phyloP scores from a whole-genome alignment of 129 eudicot genomes.

The Calendula officinalis region DNA sequence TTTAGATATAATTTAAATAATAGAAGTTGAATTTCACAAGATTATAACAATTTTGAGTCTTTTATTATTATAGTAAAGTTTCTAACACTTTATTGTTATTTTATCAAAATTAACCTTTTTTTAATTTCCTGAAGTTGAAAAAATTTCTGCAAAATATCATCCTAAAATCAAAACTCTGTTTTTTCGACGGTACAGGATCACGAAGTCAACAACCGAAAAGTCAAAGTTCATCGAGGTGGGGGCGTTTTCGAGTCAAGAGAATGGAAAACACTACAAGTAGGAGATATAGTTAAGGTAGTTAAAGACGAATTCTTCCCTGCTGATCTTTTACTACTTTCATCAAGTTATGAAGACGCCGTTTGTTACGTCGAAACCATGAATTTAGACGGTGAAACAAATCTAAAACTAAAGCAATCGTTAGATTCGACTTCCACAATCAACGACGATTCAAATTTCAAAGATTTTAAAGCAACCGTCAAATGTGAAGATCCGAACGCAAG shows the following conservation, averaged over 20 bases:
- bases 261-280: slow-evolving; percentile 80
- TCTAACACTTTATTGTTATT: too few relatives aligned
- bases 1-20: too few relatives aligned
- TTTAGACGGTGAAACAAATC: slow-evolving; percentile 92
- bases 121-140: background rate
- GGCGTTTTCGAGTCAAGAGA: slow-evolving; percentile 59
- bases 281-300: slow-evolving; percentile 75
- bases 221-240: slow-evolving; percentile 57
- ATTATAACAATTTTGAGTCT: too few relatives aligned
- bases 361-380: slow-evolving; percentile 97
- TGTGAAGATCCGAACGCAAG: slow-evolving; percentile 96
- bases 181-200: slow-evolving; percentile 58
- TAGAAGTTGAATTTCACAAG: too few relatives aligned
- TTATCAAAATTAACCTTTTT: too few relatives aligned
- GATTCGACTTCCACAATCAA: slow-evolving; percentile 60
- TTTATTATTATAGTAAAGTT: too few relatives aligned
- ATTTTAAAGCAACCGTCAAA: slow-evolving; percentile 61
- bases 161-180: slow-evolving; percentile 5
- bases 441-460: slow-evolving; percentile 48
- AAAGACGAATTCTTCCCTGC: slow-evolving; percentile 96
- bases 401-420: slow-evolving; percentile 80
- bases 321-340: slow-evolving; percentile 77
- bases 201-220: slow-evolving; percentile 87
- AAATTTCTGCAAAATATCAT: background rate
- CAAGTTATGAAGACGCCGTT: slow-evolving; percentile 81